Percentiles rank a stretch among this genome's conserved stretches.
These are phyloP conservation scores for Kwoniella dejecticola DNA, from an alignment of 768 basidiomycete genomes.

Conservation along the genomic window DNA sequence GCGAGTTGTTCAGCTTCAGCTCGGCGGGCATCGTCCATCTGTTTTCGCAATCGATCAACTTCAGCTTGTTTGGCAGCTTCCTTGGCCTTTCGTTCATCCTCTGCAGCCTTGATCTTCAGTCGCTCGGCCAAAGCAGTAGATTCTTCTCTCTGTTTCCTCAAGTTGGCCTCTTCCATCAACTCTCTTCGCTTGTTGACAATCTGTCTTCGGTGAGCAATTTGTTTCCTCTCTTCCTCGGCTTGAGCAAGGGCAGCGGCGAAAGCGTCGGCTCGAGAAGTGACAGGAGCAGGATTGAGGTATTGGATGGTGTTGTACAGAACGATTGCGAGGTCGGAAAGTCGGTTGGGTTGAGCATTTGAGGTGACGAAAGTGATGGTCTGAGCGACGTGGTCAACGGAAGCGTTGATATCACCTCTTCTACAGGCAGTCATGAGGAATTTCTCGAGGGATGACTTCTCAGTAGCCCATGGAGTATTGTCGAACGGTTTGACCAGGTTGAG, in stretches of 20 bases:
- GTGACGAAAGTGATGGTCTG: conserved; percentile 77
- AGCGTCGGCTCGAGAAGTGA: conserved; percentile 60
- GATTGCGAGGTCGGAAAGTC: conserved; percentile 73
- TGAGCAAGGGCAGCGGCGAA: conserved; percentile 60
- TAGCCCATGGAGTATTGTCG: conserved; percentile 60
- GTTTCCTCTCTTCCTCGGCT: conserved; percentile 55
- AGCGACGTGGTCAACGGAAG: conserved; percentile 83
- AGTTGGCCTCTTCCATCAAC: conserved; percentile 76
- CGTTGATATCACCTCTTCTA: conserved; percentile 77
- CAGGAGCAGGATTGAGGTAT: conserved; percentile 56
- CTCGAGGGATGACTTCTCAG: conserved; percentile 72
- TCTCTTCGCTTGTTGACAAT: conserved; percentile 83
- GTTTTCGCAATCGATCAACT: conserved; percentile 56
- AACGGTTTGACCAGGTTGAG: conserved; percentile 74
- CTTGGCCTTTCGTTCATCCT: conserved; percentile 65
- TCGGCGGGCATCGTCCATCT: conserved; percentile 71
- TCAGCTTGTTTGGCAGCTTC: conserved; percentile 67
- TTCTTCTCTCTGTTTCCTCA: conserved; percentile 86
- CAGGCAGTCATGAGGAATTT: conserved; percentile 92
- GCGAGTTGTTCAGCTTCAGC: conserved; percentile 89
- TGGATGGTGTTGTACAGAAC: conserved; percentile 72
- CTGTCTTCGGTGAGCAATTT: conserved; percentile 68
- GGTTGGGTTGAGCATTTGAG: conserved; percentile 57
- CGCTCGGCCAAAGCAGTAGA: conserved; percentile 74
- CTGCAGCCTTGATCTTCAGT: conserved; percentile 65